These are phyloP conservation scores for Colletotrichum sidae DNA, from an alignment of 2,329 filamentous ascomycete species.

Conservation along the genomic window DNA sequence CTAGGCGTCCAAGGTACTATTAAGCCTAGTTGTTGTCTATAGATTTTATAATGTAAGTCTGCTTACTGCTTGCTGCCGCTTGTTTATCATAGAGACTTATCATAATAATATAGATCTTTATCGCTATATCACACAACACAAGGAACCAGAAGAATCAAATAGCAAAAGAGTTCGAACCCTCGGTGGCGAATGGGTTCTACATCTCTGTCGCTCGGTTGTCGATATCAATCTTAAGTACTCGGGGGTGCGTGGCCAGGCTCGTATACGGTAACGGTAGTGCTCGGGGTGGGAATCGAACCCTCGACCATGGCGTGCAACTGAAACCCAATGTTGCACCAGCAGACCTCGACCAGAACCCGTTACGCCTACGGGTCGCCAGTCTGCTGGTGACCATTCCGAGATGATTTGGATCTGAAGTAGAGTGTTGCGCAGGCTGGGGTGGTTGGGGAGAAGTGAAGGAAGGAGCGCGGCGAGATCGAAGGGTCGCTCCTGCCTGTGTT, in stretches of 20 bases:
- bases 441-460: background rate
- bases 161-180: constrained; percentile 1
- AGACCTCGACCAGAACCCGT: background rate
- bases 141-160: background rate
- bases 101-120: too few relatives aligned
- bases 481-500: background rate
- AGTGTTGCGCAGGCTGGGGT: background rate
- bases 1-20: too few relatives aligned
- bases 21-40: too few relatives aligned
- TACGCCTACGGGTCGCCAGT: background rate
- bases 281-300: too few relatives aligned
- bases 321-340: background rate
- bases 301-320: too few relatives aligned
- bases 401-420: background rate
- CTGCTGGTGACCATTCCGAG: background rate
- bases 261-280: background rate
- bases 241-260: too few relatives aligned
- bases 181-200: constrained; percentile 1
- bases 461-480: background rate
- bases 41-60: too few relatives aligned
- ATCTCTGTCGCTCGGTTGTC: constrained; percentile 3
- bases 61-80: too few relatives aligned
- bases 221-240: background rate
- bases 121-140: background rate
- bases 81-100: too few relatives aligned